Evolutionary conservation across 306 rosid species (phyloP).

Genomic region (Quercus gilva): DNA sequence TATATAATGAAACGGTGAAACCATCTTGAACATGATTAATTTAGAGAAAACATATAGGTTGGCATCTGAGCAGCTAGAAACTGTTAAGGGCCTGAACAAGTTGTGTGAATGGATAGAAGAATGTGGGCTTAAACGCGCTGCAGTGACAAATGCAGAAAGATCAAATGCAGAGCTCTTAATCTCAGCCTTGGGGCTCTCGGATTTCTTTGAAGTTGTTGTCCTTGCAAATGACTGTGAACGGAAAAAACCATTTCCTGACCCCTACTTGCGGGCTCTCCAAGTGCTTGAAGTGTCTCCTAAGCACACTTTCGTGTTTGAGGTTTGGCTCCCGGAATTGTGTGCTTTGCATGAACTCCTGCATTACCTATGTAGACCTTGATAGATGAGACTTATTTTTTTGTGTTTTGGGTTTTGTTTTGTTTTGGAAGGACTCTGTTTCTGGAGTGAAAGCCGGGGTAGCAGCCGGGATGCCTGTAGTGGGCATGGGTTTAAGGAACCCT

Average conservation of each 20-base stretch:
- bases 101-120: conserved; percentile 40
- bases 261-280: conserved; percentile 42
- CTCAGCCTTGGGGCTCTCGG: conserved; percentile 29
- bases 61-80: conserved; percentile 33
- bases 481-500: conserved; percentile 40
- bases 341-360: neutral
- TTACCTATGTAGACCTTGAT: neutral
- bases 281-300: conserved; percentile 27
- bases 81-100: conserved; percentile 29
- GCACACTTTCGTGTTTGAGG: conserved; percentile 41
- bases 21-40: neutral
- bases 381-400: neutral
- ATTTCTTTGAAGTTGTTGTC: conserved; percentile 35
- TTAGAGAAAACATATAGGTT: conserved; percentile 17
- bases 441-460: conserved; percentile 46
- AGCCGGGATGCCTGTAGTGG: conserved; percentile 48
- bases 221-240: conserved; percentile 41
- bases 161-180: conserved; percentile 38
- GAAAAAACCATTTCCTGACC: conserved; percentile 47
- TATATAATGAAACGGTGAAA: neutral
- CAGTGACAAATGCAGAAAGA: conserved; percentile 42
- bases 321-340: neutral
- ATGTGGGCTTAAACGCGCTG: conserved; percentile 36
- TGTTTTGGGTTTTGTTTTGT: neutral
- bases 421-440: conserved; percentile 33